Conservation (phyloP, 1,139 yeast genomes). For the Neolecta irregularis region DNA sequence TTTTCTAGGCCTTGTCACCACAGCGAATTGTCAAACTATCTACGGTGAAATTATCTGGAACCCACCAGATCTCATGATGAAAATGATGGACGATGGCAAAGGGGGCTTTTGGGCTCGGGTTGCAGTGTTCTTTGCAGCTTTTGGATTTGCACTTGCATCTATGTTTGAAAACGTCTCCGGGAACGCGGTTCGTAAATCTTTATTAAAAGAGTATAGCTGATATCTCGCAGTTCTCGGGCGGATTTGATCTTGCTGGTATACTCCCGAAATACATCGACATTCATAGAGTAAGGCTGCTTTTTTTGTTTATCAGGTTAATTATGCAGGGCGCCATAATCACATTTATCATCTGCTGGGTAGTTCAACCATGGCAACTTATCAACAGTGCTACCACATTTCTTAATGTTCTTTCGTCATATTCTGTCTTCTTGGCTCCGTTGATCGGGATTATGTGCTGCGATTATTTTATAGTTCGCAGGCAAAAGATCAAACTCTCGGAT, state of each 20-base stretch:
- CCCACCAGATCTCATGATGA: slow-evolving; percentile 60
- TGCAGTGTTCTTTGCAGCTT: slow-evolving; percentile 67
- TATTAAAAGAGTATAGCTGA: no score
- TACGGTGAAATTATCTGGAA: slow-evolving; percentile 70
- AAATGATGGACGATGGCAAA: slow-evolving; percentile 23
- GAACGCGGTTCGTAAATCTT: no score
- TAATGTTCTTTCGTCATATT: slow-evolving; percentile 23
- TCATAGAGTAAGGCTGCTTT: slow-evolving; percentile 25
- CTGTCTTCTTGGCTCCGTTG: slow-evolving; percentile 25
- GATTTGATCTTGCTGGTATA: slow-evolving; percentile 42
- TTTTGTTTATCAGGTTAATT: no score
- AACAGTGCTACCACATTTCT: slow-evolving; percentile 23
- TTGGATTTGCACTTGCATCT: no score
- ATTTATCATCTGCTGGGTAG: slow-evolving; percentile 4
- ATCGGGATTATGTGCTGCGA: slow-evolving; percentile 24
- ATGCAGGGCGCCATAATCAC: no score
- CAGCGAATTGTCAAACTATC: slow-evolving; percentile 59
- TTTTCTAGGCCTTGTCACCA: slow-evolving; percentile 70
- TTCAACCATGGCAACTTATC: slow-evolving; percentile 26
- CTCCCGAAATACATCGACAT: slow-evolving; percentile 40
- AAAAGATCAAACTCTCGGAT: slow-evolving; percentile 39
- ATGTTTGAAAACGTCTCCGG: no score
- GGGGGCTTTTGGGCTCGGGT: no score
- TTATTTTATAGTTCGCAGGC: slow-evolving; percentile 16
- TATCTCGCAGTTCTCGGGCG: slow-evolving; percentile 44